Conservation (phyloP, 2,329 filamentous ascomycete genomes). For the Furcasterigmium sp. region DNA sequence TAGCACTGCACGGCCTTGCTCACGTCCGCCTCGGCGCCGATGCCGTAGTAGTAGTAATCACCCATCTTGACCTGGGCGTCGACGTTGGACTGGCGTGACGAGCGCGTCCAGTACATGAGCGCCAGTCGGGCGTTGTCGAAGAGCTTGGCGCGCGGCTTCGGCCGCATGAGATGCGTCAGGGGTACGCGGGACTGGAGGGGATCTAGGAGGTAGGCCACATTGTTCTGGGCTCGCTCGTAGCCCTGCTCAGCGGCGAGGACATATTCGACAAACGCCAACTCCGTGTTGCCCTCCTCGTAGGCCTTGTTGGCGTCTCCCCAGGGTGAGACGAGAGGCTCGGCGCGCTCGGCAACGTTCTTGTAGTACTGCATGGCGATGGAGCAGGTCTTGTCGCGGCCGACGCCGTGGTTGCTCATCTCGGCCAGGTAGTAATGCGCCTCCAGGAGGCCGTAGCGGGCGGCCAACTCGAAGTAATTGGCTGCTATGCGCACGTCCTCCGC, state of each 20-base stretch:
- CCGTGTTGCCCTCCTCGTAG: slow-evolving; percentile 72
- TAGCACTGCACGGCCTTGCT: slow-evolving; percentile 94
- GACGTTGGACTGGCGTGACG: slow-evolving; percentile 86
- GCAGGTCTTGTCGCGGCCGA: slow-evolving; percentile 76
- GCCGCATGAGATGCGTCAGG: slow-evolving; percentile 29
- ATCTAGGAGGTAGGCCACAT: slow-evolving; percentile 83
- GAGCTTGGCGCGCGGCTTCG: slow-evolving; percentile 22
- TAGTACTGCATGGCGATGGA: slow-evolving; percentile 75
- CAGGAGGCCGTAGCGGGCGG: slow-evolving; percentile 75
- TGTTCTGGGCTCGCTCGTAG: slow-evolving; percentile 84
- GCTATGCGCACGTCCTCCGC: slow-evolving; percentile 68
- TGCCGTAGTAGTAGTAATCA: slow-evolving; percentile 87
- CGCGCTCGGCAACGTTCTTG: slow-evolving; percentile 70
- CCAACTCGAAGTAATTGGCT: slow-evolving; percentile 82
- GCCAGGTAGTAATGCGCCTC: slow-evolving; percentile 91
- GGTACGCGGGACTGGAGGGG: slow-evolving; percentile 59
- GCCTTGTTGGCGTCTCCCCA: slow-evolving; percentile 81
- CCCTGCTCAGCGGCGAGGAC: slow-evolving; percentile 90
- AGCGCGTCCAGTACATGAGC: slow-evolving; percentile 91
- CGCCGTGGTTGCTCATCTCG: slow-evolving; percentile 75
- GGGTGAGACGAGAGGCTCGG: slow-evolving; percentile 68
- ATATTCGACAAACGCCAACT: slow-evolving; percentile 74
- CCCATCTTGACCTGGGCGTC: slow-evolving; percentile 97
- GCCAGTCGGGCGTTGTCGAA: slow-evolving; percentile 58
- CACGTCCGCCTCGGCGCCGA: slow-evolving; percentile 65